phyloP scores from a whole-genome alignment of 805 yeast species.

The Candida namnaoensis region DNA sequence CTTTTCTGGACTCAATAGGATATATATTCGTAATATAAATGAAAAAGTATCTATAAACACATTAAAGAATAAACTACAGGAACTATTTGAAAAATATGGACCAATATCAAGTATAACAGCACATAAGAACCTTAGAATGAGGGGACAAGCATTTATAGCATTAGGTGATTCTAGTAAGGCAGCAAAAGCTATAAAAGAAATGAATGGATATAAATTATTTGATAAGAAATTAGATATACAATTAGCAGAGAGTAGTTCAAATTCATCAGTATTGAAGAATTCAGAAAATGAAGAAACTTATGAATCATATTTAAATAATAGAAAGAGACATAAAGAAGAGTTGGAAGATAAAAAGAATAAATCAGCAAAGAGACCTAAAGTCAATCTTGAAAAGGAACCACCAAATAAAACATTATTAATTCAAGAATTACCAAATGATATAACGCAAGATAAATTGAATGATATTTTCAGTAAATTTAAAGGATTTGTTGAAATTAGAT shows the following conservation, averaged over 20 bases:
- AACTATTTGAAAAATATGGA: conserved; percentile 37
- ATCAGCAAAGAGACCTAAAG: conserved; percentile 7
- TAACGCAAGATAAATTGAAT: conserved; percentile 30
- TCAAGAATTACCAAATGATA: conserved; percentile 48
- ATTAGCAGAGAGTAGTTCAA: conserved; percentile 19
- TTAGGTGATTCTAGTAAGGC: conserved; percentile 36
- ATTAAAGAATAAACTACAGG: conserved; percentile 33
- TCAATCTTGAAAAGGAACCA: conserved; percentile 28
- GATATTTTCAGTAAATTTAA: conserved; percentile 36
- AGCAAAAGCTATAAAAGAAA: conserved; percentile 11
- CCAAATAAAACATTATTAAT: conserved; percentile 66
- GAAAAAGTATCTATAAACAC: conserved; percentile 53
- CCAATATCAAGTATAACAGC: conserved; percentile 43
- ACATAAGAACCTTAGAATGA: conserved; percentile 51
- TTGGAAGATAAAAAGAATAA: conserved; percentile 9
- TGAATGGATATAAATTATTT: conserved; percentile 13
- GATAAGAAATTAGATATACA: conserved; percentile 11
- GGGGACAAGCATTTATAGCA: conserved; percentile 80
- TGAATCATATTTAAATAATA: conserved; percentile 8
- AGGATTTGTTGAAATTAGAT: conserved; percentile 62
- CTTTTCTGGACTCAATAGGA: conserved; percentile 1
- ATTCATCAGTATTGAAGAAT: conserved; percentile 7
- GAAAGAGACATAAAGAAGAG: conserved; percentile 11
- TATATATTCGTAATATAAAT: conserved; percentile 62
- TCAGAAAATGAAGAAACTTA: conserved; percentile 6